Evolutionary conservation across 2,329 filamentous ascomycete genomes (phyloP).

Genomic region (Huntiella decipiens): DNA sequence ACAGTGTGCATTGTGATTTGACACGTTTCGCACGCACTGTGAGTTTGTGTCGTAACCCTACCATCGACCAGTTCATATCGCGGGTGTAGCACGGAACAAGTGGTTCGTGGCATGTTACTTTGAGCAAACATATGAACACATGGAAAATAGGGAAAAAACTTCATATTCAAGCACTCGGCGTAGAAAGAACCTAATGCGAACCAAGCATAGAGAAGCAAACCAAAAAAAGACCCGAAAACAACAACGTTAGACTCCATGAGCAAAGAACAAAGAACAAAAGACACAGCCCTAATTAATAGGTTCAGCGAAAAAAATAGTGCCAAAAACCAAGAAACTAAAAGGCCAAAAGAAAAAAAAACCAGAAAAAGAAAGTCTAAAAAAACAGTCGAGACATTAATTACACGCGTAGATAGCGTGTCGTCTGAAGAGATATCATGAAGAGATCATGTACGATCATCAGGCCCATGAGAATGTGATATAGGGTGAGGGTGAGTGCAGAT

Average conservation of each 20-base stretch:
- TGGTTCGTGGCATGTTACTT: too few relatives aligned
- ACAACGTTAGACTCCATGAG: slow-evolving; percentile 1
- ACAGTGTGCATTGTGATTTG: too few relatives aligned
- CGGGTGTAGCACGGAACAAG: neutral
- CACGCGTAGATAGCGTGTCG: neutral
- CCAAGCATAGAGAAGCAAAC: neutral
- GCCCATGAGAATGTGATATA: neutral
- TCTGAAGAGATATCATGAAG: slow-evolving; percentile 3
- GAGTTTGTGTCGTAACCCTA: neutral
- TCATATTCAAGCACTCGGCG: too few relatives aligned
- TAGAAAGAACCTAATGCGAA: too few relatives aligned
- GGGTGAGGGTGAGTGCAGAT: slow-evolving; percentile 1
- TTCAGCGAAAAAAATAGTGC: too few relatives aligned
- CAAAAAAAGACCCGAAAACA: neutral
- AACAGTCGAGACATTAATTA: neutral
- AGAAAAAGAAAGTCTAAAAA: slow-evolving; percentile 4
- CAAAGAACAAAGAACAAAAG: neutral
- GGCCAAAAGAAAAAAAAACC: neutral
- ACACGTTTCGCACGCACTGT: too few relatives aligned
- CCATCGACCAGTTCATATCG: neutral
- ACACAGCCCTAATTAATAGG: too few relatives aligned
- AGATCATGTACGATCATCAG: slow-evolving; percentile 2
- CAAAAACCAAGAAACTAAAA: neutral
- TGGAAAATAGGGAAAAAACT: too few relatives aligned
- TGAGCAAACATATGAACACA: too few relatives aligned